These are phyloP conservation scores for Colletotrichum horii DNA, from an alignment of 2,329 filamentous ascomycete genomes.

Conservation along the genomic window DNA sequence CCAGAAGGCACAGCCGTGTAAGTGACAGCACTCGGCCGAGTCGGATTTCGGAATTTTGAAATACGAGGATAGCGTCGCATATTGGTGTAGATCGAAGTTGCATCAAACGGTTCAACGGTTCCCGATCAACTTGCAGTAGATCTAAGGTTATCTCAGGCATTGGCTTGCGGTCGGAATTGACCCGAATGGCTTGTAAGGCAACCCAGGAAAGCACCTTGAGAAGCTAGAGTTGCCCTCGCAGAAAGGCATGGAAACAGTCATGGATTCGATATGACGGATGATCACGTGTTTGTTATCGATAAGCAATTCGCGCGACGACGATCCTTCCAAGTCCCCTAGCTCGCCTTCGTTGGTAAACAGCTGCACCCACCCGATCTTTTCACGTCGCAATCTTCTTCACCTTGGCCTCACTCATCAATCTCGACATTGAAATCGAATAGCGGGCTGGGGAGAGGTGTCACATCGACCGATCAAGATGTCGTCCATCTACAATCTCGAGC, in stretches of 20 bases:
- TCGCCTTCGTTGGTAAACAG: neutral
- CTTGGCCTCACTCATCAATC: neutral
- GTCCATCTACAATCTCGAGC: slow-evolving; percentile 90
- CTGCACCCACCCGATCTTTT: neutral
- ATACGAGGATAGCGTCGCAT: neutral
- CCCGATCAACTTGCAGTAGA: neutral
- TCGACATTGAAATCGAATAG: neutral
- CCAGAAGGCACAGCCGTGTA: neutral
- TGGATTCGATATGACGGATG: neutral
- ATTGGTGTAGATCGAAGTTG: neutral
- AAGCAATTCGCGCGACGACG: neutral
- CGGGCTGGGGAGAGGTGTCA: neutral
- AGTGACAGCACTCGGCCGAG: neutral
- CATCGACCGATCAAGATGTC: slow-evolving; percentile 66
- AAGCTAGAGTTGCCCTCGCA: neutral
- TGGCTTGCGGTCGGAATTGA: neutral
- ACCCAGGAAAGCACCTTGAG: neutral
- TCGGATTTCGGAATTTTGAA: neutral
- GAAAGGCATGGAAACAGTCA: neutral
- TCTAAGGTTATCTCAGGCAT: neutral
- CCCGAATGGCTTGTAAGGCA: neutral
- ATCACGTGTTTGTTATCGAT: slow-evolving; percentile 21
- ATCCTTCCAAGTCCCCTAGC: neutral
- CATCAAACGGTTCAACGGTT: neutral
- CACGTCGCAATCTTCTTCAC: neutral